Evolutionary conservation across 345 rosid genomes (phyloP).

Genomic region (Microcos paniculata): DNA sequence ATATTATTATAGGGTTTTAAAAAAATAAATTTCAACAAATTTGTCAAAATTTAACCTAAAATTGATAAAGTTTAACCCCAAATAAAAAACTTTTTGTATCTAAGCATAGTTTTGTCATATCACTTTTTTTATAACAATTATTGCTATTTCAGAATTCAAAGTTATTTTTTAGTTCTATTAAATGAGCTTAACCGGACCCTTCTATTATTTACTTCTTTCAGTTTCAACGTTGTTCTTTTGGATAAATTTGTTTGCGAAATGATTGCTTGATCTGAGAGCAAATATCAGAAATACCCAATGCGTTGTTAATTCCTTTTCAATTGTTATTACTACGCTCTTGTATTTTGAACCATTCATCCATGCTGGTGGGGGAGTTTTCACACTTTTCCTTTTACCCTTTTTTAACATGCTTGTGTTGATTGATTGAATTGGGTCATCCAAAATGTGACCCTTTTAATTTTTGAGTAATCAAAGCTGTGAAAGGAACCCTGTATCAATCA

Average conservation of each 20-base stretch:
- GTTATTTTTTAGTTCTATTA: no score
- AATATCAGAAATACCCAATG: not conserved
- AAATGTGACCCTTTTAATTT: not conserved
- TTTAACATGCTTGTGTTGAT: not conserved
- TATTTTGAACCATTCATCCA: not conserved
- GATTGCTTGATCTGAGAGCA: not conserved
- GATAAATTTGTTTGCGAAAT: not conserved
- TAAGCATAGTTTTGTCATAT: no score
- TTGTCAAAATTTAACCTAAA: no score
- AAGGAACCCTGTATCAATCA: not conserved
- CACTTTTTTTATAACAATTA: no score
- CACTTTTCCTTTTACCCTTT: not conserved
- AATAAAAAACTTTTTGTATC: no score
- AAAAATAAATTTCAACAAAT: no score
- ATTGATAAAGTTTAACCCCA: no score
- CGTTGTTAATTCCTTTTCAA: not conserved
- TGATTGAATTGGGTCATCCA: not conserved
- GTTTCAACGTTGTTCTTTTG: not conserved
- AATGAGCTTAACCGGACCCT: no score
- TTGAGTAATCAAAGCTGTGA: not conserved
- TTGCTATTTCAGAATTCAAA: no score
- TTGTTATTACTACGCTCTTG: not conserved
- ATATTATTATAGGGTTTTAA: no score
- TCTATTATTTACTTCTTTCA: not conserved
- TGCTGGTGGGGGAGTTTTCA: not conserved